phyloP scores from a whole-genome alignment of 495 filamentous ascomycete species.

The Astrothelium subdiscretum region DNA sequence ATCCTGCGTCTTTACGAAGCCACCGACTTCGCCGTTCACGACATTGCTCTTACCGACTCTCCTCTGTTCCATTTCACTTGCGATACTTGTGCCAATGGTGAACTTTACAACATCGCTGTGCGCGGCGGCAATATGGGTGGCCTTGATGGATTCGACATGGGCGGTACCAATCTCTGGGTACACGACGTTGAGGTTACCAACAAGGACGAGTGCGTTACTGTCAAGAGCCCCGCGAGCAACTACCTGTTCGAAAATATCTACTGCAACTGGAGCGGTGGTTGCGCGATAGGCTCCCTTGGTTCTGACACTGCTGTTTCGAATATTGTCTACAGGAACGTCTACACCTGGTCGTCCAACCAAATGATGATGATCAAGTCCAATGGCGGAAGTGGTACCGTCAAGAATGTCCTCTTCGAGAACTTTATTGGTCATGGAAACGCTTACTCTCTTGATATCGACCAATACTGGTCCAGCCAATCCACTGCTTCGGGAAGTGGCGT shows the following conservation, averaged over 20 bases:
- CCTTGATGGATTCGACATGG: constrained; percentile 28
- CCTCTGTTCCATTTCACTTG: constrained; percentile 29
- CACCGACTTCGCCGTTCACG: constrained; percentile 23
- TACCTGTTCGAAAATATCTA: constrained; percentile 46
- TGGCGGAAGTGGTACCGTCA: constrained; percentile 44
- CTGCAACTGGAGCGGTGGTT: constrained; percentile 47
- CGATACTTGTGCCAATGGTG: constrained; percentile 28
- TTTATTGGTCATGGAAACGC: constrained; percentile 44
- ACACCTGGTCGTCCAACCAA: constrained; percentile 35
- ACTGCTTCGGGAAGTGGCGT: constrained; percentile 31
- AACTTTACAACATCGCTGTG: constrained; percentile 27
- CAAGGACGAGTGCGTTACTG: constrained; percentile 42
- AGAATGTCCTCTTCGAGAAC: constrained; percentile 43
- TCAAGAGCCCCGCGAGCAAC: constrained; percentile 38
- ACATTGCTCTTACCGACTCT: constrained; percentile 26
- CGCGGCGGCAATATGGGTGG: constrained; percentile 27
- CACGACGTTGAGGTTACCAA: constrained; percentile 28
- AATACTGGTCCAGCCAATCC: constrained; percentile 35
- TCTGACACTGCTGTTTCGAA: constrained; percentile 17
- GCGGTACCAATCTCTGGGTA: constrained; percentile 24
- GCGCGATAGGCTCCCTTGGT: constrained; percentile 36
- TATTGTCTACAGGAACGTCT: constrained; percentile 24
- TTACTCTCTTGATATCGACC: constrained; percentile 43
- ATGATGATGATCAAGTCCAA: constrained; percentile 56
- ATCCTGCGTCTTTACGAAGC: constrained; percentile 25